Evolutionary conservation across 371 early-diverging fungal species (phyloP).

Genomic region (Mucor mucedo): DNA sequence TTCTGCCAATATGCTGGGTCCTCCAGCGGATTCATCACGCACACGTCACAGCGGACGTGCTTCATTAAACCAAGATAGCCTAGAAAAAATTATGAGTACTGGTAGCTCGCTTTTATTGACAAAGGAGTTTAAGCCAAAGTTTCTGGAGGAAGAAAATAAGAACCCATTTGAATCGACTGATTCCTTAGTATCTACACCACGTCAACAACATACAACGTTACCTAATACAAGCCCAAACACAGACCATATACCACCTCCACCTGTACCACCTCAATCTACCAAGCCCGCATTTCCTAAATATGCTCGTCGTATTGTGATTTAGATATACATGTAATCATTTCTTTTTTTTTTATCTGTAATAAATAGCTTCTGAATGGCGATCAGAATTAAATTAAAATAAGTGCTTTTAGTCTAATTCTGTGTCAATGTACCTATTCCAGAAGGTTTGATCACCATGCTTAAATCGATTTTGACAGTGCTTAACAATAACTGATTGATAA

Average conservation of each 20-base stretch:
- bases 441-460: no score
- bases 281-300: conserved; percentile 46
- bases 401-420: no score
- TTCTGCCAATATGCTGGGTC: neutral
- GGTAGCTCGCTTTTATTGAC: conserved; percentile 42
- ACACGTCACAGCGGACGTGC: conserved; percentile 3
- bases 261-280: conserved; percentile 46
- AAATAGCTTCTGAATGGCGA: no score
- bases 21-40: neutral
- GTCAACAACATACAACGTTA: neutral
- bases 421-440: no score
- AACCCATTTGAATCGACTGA: conserved; percentile 11
- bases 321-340: no score
- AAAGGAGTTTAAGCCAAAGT: conserved; percentile 33
- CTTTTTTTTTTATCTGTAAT: no score
- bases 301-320: conserved; percentile 11
- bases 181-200: conserved; percentile 3
- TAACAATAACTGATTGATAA: no score
- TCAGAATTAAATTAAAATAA: no score
- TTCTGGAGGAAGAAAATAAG: conserved; percentile 13
- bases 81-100: conserved; percentile 28
- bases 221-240: conserved; percentile 15
- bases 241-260: conserved; percentile 36
- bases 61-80: conserved; percentile 12
- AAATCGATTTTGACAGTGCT: no score